Evolutionary conservation across 2,329 filamentous ascomycete species (phyloP).

Genomic region (Diatrype stigma): DNA sequence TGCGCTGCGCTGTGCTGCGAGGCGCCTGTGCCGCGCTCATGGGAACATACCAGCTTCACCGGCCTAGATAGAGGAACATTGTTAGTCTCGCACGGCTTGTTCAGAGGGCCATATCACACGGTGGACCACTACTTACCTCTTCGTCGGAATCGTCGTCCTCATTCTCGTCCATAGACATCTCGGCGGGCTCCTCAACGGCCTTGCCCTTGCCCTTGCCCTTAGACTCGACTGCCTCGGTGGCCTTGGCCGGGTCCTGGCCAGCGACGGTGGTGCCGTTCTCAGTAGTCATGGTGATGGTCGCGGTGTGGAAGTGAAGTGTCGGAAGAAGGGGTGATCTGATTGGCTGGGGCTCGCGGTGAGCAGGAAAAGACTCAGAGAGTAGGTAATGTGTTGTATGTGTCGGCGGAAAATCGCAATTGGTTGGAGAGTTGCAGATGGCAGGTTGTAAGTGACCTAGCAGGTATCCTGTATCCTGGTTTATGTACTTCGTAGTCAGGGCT

Average conservation of each 20-base stretch:
- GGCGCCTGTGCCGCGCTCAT: not conserved
- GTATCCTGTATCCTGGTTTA: too few relatives aligned
- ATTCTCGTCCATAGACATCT: slow-evolving; percentile 70
- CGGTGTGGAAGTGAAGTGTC: not conserved
- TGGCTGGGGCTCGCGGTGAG: too few relatives aligned
- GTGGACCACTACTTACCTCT: slow-evolving; percentile 45
- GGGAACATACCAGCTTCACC: slow-evolving; percentile 20
- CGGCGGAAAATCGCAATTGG: slow-evolving; percentile 17
- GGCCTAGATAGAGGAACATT: slow-evolving; percentile 10
- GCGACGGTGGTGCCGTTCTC: slow-evolving; percentile 47
- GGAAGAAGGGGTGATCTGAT: not conserved
- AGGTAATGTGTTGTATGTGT: slow-evolving; percentile 1
- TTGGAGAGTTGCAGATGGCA: slow-evolving; percentile 16
- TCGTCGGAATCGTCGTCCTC: slow-evolving; percentile 64
- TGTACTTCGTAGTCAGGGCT: too few relatives aligned
- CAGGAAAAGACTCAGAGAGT: too few relatives aligned
- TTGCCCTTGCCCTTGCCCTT: slow-evolving; percentile 89
- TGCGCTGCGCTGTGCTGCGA: not conserved
- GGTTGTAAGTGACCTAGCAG: slow-evolving; percentile 2
- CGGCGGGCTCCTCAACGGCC: slow-evolving; percentile 49
- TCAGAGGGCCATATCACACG: too few relatives aligned
- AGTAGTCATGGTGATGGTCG: slow-evolving; percentile 40
- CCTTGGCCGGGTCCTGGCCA: slow-evolving; percentile 37
- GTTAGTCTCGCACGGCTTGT: slow-evolving; percentile 7
- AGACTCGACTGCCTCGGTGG: slow-evolving; percentile 44